These are phyloP conservation scores for Aphanomyces cochlioides DNA, from an alignment of 352 stramenopile genomes.

Conservation along the genomic window DNA sequence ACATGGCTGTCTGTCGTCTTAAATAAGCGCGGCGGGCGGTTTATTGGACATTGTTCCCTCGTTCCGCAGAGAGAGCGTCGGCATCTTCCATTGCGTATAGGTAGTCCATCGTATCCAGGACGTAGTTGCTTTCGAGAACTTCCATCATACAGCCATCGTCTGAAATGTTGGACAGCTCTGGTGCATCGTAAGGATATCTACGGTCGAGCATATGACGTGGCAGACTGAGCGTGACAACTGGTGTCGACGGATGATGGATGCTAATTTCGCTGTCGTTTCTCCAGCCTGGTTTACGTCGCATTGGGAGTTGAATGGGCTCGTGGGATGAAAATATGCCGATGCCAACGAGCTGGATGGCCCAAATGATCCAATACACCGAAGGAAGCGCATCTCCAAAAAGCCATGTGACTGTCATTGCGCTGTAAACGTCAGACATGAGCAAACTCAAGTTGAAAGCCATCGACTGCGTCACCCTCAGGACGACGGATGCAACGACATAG, in stretches of 20 bases:
- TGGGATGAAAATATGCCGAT: neutral
- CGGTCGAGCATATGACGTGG: neutral
- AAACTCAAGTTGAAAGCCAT: constrained; percentile 68
- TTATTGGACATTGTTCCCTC: no score
- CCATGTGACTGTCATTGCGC: constrained; percentile 41
- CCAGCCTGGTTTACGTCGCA: neutral
- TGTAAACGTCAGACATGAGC: constrained; percentile 57
- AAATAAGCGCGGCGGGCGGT: no score
- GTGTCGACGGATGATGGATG: neutral
- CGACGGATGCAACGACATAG: constrained; percentile 57
- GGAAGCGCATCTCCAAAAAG: neutral
- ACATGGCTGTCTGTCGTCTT: no score
- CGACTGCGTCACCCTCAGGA: constrained; percentile 56
- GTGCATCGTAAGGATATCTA: neutral
- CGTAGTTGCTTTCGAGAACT: neutral
- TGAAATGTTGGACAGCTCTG: neutral
- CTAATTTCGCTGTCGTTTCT: neutral
- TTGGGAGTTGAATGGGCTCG: neutral
- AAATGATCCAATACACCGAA: neutral
- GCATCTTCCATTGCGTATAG: neutral
- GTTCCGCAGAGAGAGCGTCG: no score
- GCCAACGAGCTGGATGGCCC: neutral
- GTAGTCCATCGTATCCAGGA: neutral
- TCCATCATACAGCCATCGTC: neutral
- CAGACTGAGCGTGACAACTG: neutral